Conservation (phyloP, 768 basidiomycete species). For the Agrocybe pediades region DNA sequence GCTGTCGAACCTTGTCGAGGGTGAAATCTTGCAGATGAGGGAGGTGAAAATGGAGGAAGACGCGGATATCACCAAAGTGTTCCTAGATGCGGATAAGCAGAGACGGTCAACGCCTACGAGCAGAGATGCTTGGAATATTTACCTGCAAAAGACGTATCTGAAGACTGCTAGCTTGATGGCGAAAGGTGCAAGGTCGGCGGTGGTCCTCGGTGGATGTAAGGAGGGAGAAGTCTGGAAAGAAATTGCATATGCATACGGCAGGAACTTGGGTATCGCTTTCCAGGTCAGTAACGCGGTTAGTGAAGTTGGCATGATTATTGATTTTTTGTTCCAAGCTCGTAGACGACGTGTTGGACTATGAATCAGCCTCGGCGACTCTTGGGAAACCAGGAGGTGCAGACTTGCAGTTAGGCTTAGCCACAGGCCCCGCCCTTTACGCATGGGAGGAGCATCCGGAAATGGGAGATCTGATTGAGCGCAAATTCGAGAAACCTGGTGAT, state of each 20-base stretch:
- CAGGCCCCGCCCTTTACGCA: conserved; percentile 92
- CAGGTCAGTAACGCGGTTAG: conserved; percentile 56
- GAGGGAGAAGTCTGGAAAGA: conserved; percentile 91
- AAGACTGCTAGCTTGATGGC: conserved; percentile 95
- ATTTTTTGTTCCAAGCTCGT: conserved; percentile 62
- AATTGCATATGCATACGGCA: conserved; percentile 93
- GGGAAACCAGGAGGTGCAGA: conserved; percentile 94
- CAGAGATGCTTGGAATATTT: conserved; percentile 68
- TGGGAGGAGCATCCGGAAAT: conserved; percentile 93
- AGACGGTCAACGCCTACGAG: conserved; percentile 17
- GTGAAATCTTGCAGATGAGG: conserved; percentile 87
- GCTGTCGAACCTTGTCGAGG: conserved; percentile 89
- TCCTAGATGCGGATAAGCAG: neutral
- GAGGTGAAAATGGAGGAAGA: conserved; percentile 44
- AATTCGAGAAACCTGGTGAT: conserved; percentile 81
- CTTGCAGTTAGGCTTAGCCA: conserved; percentile 81
- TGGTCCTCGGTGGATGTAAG: conserved; percentile 82
- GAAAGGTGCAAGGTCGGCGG: conserved; percentile 84
- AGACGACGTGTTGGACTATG: conserved; percentile 94
- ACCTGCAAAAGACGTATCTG: conserved; percentile 91
- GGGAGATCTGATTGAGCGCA: conserved; percentile 81
- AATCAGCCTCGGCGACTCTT: conserved; percentile 69
- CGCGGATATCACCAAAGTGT: conserved; percentile 18
- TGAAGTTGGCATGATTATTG: neutral
- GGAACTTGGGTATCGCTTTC: conserved; percentile 93